Evolutionary conservation across 2,329 filamentous ascomycete species (phyloP), one percentile per base, ranked within the genome.

Genomic region (Paecilomyces dactylethromorphus): DNA sequence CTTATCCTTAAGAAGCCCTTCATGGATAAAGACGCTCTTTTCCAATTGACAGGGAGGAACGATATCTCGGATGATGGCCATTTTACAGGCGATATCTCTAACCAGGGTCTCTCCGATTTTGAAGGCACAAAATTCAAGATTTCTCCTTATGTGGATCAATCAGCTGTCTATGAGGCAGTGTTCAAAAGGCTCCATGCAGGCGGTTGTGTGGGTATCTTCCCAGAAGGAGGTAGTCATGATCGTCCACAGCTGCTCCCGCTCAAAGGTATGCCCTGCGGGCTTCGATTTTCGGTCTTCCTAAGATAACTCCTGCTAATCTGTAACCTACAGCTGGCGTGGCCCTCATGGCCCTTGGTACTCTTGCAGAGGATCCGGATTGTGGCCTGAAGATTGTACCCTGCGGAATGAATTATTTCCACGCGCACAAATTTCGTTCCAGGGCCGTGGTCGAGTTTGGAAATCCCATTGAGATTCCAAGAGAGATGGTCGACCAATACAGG

Each of bases 361-460:
- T 97, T 56, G 91, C 90, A 4, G 87, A 91, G 58, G 86, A 92
- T 62, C 92, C 92, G 2, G 83, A 93, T 63, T 96, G 91, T 70
- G 91, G 90, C 31, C 80, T 99, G 62, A 95, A 92, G 75, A 97
- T 99, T 67, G 91, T 99, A 24, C 94, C 94, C 3, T 92, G 94
- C 56, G 93, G 93, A 67, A 97, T 99, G 93, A 99, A 99, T 76
- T 99, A 99, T 76, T 99, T 99, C 78, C 93, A 97, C 75, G 90
- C 93, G 0, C 93, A 99, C 82, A 99, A 97, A 74, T 99, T 99
- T 76, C 89, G 93, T 53, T 97, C 93, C 63, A 86, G 94, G 71
- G 94, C 93, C 35, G 93, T 99, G 3, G 87, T 97, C 60, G 94
- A 99, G 71, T 99, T 97, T 68, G 94, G 94, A 8, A 87, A 86